phyloP scores from a whole-genome alignment of 2,329 filamentous ascomycete genomes.

The Tympanopsis confertula region DNA sequence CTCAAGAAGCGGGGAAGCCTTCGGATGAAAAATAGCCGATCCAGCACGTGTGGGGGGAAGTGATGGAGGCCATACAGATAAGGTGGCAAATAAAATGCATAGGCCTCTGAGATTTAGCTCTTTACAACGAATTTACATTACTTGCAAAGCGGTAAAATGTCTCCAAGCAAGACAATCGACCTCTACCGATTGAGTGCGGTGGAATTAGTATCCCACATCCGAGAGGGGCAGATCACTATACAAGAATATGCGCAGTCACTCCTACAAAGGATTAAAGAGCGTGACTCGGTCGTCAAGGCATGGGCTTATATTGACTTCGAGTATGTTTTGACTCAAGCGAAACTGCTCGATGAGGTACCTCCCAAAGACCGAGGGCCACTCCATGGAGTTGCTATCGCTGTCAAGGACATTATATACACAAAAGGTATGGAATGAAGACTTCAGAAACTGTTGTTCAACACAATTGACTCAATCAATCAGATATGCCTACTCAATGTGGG shows the following conservation, averaged over 20 bases:
- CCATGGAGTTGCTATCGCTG: conserved; percentile 43
- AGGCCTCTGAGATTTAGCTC: no score
- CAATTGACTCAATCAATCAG: conserved; percentile 12
- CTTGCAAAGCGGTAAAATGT: no score
- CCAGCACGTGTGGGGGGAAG: no score
- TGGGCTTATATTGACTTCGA: conserved; percentile 35
- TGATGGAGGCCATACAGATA: no score
- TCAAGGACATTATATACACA: conserved; percentile 49
- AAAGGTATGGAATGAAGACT: conserved; percentile 22
- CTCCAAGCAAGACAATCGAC: no score
- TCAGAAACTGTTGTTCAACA: neutral
- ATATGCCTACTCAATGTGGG: conserved; percentile 44
- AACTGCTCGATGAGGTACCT: conserved; percentile 34
- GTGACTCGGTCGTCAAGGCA: conserved; percentile 32
- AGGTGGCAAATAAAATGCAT: no score
- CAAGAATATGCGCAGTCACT: conserved; percentile 33
- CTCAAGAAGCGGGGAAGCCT: no score
- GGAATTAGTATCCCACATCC: neutral
- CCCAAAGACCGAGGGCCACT: conserved; percentile 35
- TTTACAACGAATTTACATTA: no score
- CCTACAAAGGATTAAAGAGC: conserved; percentile 27
- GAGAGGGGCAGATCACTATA: neutral
- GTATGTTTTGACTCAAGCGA: conserved; percentile 35
- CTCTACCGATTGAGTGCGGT: neutral
- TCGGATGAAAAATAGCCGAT: no score